Evolutionary conservation across 148 eudicot species (phyloP), one percentile per base, ranked within the genome.

Genomic region (Chenopodium berlandieri): DNA sequence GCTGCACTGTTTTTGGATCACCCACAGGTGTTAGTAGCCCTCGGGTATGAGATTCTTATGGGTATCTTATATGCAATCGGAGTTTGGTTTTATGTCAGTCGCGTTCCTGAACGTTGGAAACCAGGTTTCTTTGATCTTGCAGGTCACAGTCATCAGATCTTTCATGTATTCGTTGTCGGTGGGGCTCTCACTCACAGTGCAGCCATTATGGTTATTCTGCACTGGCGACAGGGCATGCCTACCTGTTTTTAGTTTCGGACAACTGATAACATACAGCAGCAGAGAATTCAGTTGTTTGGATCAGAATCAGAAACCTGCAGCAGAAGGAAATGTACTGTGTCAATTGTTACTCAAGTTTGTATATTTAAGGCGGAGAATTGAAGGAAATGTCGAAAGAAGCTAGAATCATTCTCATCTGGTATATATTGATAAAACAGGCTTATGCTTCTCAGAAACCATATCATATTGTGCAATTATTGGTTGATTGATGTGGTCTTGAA

Each of bases 91-190:
- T 95, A 95, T 30, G 87, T 93, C 17, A 90, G 87, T 17, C 80
- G 98, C 82, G 70, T 95, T 12, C 98, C 98, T 0, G 98, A 95
- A 80, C 83, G 93, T 63, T 93, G 97, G 97, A 93, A 82, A 78
- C 97, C 98, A 0, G 98, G 97, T 30, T 87, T 87, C 1, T 95
- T 93, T 78, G 98, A 95, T 82, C 87, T 93, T 68, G 94, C 92
- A 0, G 98, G 98, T 17, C 97, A 93, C 23, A 95, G 96, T 77
- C 98, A 95, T 82, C 97, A 95, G 91, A 95, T 95, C 2, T 95
- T 95, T 77, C 98, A 95, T 73, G 88, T 91, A 27, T 92, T 95
- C 73, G 98, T 95, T 4, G 95, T 93, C 7, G 95, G 83, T 8
- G 98, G 91, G 9, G 98, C 94, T 7, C 86, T 95, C 31, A 88